Conservation (phyloP, 495 filamentous ascomycete genomes). For the Mytilinidion resinicola region DNA sequence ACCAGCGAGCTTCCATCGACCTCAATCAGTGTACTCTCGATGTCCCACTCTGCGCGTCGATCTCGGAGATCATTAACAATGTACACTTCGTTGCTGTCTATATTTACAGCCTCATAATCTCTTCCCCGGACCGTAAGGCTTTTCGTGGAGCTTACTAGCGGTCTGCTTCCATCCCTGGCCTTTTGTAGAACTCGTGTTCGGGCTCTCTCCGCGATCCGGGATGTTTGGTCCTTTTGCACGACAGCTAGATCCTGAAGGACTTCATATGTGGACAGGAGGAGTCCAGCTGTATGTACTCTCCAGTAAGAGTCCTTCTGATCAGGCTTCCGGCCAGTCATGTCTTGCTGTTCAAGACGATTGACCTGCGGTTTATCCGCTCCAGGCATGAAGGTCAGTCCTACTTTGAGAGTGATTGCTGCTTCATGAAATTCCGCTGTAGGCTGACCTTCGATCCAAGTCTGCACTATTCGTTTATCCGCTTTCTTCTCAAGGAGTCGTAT, state of each 20-base stretch:
- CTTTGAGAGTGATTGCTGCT: constrained; percentile 23
- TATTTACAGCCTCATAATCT: constrained; percentile 25
- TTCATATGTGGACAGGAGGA: constrained; percentile 30
- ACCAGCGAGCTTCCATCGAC: constrained; percentile 32
- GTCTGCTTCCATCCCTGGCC: not conserved
- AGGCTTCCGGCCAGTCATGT: constrained; percentile 26
- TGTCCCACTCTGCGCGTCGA: constrained; percentile 21
- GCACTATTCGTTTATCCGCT: constrained; percentile 4
- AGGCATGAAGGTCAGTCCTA: constrained; percentile 32
- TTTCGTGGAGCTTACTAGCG: not conserved
- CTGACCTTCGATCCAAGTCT: constrained; percentile 22
- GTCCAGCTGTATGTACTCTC: constrained; percentile 34
- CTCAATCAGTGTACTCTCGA: constrained; percentile 33
- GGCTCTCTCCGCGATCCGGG: constrained; percentile 11
- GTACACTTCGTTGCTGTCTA: constrained; percentile 30
- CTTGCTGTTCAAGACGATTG: constrained; percentile 28
- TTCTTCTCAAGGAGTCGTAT: constrained; percentile 2
- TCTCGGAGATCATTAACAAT: constrained; percentile 32
- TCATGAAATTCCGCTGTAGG: constrained; percentile 27
- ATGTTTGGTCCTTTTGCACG: constrained; percentile 26
- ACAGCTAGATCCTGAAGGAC: constrained; percentile 30
- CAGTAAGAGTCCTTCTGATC: constrained; percentile 33
- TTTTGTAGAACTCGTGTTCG: not conserved
- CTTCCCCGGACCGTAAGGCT: not conserved
- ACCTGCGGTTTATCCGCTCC: constrained; percentile 35